Base-by-base conservation (phyloP, 805 yeast species). In the Lachancea quebecensis region DNA sequence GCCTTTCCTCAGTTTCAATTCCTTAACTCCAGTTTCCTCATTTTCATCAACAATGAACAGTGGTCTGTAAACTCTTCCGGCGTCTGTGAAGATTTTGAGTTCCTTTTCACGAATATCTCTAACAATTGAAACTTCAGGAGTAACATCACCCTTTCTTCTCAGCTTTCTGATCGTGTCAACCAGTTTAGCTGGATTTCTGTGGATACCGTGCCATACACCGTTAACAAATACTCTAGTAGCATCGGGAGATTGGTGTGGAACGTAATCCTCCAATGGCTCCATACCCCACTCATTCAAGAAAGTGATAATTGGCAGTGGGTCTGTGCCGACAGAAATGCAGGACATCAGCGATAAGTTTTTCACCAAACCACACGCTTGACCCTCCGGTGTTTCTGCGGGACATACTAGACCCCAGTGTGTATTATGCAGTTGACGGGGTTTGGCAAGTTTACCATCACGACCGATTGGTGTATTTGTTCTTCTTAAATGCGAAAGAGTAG, bases 371-470 rank as follows among this genome's bases (percentile, higher is more conserved):
- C 99, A 93, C 31, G 99, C 99, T 72, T 93, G 99, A 62, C 99
- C 99, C 74, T 93, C 99, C 2, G 99, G 99, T 14, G 99, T 93
- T 69, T 93, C 99, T 18, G 99, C 99, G 42, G 99, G 99, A 71
- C 99, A 93, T 38, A 93, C 98, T 58, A 93, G 77, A 61, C 99
- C 99, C 99, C 99, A 93, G 71, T 93, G 99, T 28, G 99, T 93
- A 67, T 93, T 93, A 72, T 93, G 99, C 62, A 93, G 77, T 72
- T 93, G 99, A 73, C 99, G 90, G 39, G 99, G 99, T 61, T 93
- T 89, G 39, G 99, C 99, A 53, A 93, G 78, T 68, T 93, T 93
- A 74, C 99, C 99, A 69, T 93, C 99, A 74, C 98, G 84, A 49
- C 99, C 99, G 66, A 93, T 93, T 35, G 99, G 99, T 3, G 99